Percentiles rank a stretch among this genome's conserved stretches.
These are phyloP conservation scores for Elongisporangium undulatum DNA, from an alignment of 352 stramenopile genomes.

Conservation along the genomic window DNA sequence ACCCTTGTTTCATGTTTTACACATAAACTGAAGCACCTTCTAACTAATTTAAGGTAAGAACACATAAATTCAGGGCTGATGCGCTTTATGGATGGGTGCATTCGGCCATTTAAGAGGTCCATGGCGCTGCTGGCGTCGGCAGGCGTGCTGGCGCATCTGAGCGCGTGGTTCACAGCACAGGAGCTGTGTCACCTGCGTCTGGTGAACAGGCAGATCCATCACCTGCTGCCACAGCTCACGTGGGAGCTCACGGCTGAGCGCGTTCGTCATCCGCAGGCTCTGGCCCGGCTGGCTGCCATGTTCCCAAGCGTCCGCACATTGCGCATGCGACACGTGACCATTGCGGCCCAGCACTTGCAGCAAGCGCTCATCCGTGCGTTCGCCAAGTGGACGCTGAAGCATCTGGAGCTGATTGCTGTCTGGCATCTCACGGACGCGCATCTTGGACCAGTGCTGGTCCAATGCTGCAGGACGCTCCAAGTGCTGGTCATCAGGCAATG, in stretches of 20 bases:
- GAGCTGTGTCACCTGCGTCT: conserved; percentile 36
- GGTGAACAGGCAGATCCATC: conserved; percentile 16
- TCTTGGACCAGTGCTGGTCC: conserved; percentile 28
- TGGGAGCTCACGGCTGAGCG: conserved; percentile 33
- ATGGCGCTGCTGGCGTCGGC: conserved; percentile 6
- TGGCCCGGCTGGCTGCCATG: conserved; percentile 19
- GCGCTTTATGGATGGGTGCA: background rate
- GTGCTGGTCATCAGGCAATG: conserved; percentile 45
- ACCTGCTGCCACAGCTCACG: conserved; percentile 29
- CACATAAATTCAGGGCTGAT: background rate
- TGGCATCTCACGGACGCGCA: conserved; percentile 40
- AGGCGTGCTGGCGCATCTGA: conserved; percentile 32
- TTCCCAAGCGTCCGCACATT: conserved; percentile 42
- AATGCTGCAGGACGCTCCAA: conserved; percentile 34
- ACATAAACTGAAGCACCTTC: background rate
- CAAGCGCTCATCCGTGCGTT: conserved; percentile 23
- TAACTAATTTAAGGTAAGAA: background rate
- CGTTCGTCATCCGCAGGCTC: conserved; percentile 16
- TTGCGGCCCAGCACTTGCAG: conserved; percentile 22
- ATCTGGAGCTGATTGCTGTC: conserved; percentile 41
- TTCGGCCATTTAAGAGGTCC: background rate
- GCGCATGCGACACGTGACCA: conserved; percentile 23
- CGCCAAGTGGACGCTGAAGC: conserved; percentile 24
- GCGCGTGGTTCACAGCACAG: conserved; percentile 35
- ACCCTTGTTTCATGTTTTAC: background rate